Conservation (phyloP, 1,284 basidiomycete genomes). For the Ustilago hordei region DNA sequence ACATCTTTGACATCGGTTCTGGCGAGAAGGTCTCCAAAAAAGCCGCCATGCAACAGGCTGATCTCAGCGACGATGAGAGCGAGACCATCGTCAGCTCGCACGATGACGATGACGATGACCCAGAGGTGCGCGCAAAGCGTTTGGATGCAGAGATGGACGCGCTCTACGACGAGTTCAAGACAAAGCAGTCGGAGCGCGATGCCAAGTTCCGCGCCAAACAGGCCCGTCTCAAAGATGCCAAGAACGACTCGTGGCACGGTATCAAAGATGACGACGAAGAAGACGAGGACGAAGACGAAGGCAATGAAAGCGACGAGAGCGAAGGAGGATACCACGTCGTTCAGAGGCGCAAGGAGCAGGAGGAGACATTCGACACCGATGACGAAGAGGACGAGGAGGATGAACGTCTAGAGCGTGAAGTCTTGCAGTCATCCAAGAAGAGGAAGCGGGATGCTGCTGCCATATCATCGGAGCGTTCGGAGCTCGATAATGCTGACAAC, state of each 20-base stretch:
- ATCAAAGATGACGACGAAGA: conserved; percentile 58
- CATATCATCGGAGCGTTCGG: conserved; percentile 5
- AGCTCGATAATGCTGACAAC: conserved; percentile 14
- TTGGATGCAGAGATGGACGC: conserved; percentile 89
- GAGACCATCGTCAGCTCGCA: conserved; percentile 75
- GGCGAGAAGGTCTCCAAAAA: conserved; percentile 45
- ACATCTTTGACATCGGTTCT: conserved; percentile 61
- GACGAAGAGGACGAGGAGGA: conserved; percentile 70
- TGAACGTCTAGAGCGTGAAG: conserved; percentile 61
- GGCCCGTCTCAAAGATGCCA: conserved; percentile 79
- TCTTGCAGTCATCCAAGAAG: conserved; percentile 63
- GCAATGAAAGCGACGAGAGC: conserved; percentile 68
- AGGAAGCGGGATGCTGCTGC: conserved; percentile 36
- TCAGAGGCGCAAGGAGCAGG: conserved; percentile 76
- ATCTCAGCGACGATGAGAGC: conserved; percentile 71
- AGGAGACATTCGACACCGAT: conserved; percentile 74
- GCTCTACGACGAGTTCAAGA: conserved; percentile 88
- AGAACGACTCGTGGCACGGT: conserved; percentile 67
- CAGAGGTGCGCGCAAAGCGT: conserved; percentile 72
- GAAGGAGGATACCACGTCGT: conserved; percentile 81
- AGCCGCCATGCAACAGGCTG: conserved; percentile 69
- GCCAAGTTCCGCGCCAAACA: conserved; percentile 90
- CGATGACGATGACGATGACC: conserved; percentile 72
- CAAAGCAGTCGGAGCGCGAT: conserved; percentile 84
- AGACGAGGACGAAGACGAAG: conserved; percentile 69